Conservation (phyloP, 2,329 filamentous ascomycete genomes). For the Cercospora janseana region DNA sequence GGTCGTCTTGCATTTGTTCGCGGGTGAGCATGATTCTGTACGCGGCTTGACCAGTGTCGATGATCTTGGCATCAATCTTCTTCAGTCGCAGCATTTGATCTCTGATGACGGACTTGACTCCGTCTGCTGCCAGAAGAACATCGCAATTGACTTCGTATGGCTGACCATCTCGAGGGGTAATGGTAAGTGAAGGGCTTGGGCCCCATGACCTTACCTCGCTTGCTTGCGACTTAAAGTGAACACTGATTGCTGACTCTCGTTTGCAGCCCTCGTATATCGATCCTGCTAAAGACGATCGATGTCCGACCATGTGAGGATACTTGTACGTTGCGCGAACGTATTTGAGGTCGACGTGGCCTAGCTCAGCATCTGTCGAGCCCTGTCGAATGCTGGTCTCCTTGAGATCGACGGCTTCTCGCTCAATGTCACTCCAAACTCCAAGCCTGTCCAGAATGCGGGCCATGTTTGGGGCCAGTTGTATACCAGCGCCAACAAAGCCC, state of each 20-base stretch:
- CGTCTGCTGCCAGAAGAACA: conserved; percentile 48
- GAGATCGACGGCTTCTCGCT: conserved; percentile 67
- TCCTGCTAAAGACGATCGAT: conserved; percentile 69
- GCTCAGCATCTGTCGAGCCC: conserved; percentile 66
- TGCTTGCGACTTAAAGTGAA: conserved; percentile 63
- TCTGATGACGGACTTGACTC: conserved; percentile 49
- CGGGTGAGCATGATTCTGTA: conserved; percentile 76
- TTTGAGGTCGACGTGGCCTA: conserved; percentile 67
- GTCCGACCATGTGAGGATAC: conserved; percentile 77
- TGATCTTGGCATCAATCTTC: conserved; percentile 54
- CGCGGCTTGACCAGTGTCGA: conserved; percentile 72
- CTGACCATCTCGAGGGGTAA: conserved; percentile 55
- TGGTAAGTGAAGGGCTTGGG: conserved; percentile 59
- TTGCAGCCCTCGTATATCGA: conserved; percentile 70
- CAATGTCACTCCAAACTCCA: conserved; percentile 70
- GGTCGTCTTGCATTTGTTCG: conserved; percentile 63
- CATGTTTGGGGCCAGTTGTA: conserved; percentile 82
- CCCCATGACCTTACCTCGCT: conserved; percentile 58
- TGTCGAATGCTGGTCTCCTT: conserved; percentile 71
- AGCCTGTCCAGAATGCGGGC: conserved; percentile 70
- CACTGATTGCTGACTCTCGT: conserved; percentile 60
- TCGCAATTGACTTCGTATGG: conserved; percentile 54
- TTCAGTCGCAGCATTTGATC: conserved; percentile 56
- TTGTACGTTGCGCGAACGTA: conserved; percentile 67
- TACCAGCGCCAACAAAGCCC: conserved; percentile 80